Percentiles rank a stretch among this genome's conserved stretches.
These are phyloP conservation scores for Tephrocybe rancida DNA, from an alignment of 768 basidiomycete genomes.

Conservation along the genomic window DNA sequence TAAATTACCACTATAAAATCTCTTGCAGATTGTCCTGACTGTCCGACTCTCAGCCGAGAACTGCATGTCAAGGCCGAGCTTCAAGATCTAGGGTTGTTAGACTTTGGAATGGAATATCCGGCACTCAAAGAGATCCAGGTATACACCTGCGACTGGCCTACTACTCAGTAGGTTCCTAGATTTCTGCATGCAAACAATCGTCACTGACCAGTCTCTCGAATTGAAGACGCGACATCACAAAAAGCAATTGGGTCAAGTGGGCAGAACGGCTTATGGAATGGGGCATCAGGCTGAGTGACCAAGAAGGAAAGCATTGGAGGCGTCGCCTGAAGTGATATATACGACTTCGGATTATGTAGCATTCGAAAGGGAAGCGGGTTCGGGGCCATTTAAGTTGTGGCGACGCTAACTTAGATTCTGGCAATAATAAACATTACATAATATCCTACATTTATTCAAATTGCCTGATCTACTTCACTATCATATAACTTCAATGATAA, in stretches of 20 bases:
- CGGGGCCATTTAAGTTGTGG: too few relatives aligned
- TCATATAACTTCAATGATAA: too few relatives aligned
- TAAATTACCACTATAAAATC: not conserved
- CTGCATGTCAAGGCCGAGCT: not conserved
- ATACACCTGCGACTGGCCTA: not conserved
- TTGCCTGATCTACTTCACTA: too few relatives aligned
- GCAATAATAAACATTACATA: too few relatives aligned
- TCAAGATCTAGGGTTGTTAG: not conserved
- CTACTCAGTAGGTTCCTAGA: slow-evolving; percentile 1
- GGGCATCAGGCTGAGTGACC: slow-evolving; percentile 2
- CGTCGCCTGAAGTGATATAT: slow-evolving; percentile 4
- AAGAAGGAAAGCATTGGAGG: slow-evolving; percentile 4
- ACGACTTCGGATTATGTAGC: not conserved
- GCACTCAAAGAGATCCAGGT: slow-evolving; percentile 2
- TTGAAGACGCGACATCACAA: slow-evolving; percentile 1
- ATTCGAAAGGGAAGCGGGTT: too few relatives aligned
- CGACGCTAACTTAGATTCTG: too few relatives aligned
- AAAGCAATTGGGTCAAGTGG: slow-evolving; percentile 8
- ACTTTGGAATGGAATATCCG: not conserved
- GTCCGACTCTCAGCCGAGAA: not conserved
- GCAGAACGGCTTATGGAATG: slow-evolving; percentile 8
- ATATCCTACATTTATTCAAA: too few relatives aligned
- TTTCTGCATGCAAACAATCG: not conserved
- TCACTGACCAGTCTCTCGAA: not conserved
- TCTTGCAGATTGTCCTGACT: not conserved